Percentiles rank a stretch among this genome's conserved stretches.
phyloP scores from a whole-genome alignment of 2,329 filamentous ascomycete genomes.

The Diaporthe ilicicola region DNA sequence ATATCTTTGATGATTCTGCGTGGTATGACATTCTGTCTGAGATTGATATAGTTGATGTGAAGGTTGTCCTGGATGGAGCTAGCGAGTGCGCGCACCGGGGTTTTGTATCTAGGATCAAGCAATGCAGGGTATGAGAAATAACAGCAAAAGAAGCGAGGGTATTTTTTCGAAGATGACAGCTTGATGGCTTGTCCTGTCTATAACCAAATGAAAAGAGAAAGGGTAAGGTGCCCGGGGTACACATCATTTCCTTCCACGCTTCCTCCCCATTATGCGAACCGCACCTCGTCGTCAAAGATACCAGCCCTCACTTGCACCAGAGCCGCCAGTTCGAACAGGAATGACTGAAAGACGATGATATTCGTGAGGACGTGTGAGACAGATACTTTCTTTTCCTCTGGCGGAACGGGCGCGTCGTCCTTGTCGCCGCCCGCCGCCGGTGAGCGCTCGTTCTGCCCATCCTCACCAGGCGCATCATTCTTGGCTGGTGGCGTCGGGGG shows the following conservation, averaged over 20 bases:
- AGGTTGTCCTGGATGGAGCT: not conserved
- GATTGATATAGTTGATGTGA: not conserved
- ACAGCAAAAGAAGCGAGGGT: slow-evolving; percentile 14
- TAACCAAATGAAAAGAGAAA: not conserved
- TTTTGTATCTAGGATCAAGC: not conserved
- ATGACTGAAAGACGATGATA: slow-evolving; percentile 80
- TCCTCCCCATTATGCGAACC: slow-evolving; percentile 55
- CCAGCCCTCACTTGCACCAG: slow-evolving; percentile 78
- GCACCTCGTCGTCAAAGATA: slow-evolving; percentile 76
- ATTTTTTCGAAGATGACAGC: not conserved
- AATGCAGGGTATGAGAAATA: not conserved
- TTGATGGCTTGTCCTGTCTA: not conserved
- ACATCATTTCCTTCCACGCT: not conserved
- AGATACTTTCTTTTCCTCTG: slow-evolving; percentile 60
- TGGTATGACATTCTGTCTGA: not conserved
- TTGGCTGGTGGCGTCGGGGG: slow-evolving; percentile 31
- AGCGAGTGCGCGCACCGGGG: not conserved
- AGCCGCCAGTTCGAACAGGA: slow-evolving; percentile 79
- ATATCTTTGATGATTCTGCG: not conserved
- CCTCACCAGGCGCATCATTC: slow-evolving; percentile 24
- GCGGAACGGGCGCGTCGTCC: slow-evolving; percentile 30
- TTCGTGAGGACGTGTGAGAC: slow-evolving; percentile 84
- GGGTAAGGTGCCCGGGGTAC: not conserved
- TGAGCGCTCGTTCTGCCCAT: not conserved
- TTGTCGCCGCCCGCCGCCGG: slow-evolving; percentile 18